These are phyloP conservation scores for Scorias spongiosa DNA, from an alignment of 2,329 filamentous ascomycete species.

Conservation along the genomic window DNA sequence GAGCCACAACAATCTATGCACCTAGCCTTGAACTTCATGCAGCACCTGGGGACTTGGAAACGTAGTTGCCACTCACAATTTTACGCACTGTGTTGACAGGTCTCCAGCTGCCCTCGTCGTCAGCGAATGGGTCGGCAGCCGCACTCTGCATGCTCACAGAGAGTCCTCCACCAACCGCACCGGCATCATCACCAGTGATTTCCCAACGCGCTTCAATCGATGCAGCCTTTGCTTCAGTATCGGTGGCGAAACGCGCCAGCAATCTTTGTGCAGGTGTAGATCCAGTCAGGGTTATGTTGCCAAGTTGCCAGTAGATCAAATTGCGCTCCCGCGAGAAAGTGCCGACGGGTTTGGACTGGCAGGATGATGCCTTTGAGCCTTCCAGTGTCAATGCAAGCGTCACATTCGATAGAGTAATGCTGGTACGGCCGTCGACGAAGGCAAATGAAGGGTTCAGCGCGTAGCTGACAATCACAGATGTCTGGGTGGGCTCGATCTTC, in stretches of 20 bases:
- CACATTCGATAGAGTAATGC: slow-evolving; percentile 57
- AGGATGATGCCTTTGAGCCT: slow-evolving; percentile 45
- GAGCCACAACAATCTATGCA: too few relatives aligned
- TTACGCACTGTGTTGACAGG: slow-evolving; percentile 51
- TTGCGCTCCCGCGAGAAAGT: slow-evolving; percentile 64
- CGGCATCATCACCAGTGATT: slow-evolving; percentile 33
- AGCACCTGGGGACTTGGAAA: neutral
- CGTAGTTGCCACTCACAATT: slow-evolving; percentile 59
- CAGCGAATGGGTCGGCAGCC: slow-evolving; percentile 52
- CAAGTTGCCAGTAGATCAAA: slow-evolving; percentile 65
- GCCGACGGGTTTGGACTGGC: slow-evolving; percentile 65
- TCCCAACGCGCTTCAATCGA: slow-evolving; percentile 78
- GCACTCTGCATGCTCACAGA: slow-evolving; percentile 24
- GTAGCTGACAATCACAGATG: slow-evolving; percentile 77
- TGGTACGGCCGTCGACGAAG: slow-evolving; percentile 23
- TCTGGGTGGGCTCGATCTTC: slow-evolving; percentile 71
- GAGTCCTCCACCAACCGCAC: slow-evolving; percentile 39
- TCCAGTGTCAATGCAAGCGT: slow-evolving; percentile 59
- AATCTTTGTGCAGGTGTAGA: slow-evolving; percentile 53
- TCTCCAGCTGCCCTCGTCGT: slow-evolving; percentile 46
- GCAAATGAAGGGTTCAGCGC: slow-evolving; percentile 59
- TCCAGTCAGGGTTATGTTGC: slow-evolving; percentile 51
- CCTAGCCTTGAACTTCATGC: neutral
- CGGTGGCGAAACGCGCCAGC: slow-evolving; percentile 66
- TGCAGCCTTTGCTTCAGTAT: slow-evolving; percentile 55